These are phyloP conservation scores for Auxenochlorella protothecoides DNA, from an alignment of 139 green algal species.

Conservation along the genomic window DNA sequence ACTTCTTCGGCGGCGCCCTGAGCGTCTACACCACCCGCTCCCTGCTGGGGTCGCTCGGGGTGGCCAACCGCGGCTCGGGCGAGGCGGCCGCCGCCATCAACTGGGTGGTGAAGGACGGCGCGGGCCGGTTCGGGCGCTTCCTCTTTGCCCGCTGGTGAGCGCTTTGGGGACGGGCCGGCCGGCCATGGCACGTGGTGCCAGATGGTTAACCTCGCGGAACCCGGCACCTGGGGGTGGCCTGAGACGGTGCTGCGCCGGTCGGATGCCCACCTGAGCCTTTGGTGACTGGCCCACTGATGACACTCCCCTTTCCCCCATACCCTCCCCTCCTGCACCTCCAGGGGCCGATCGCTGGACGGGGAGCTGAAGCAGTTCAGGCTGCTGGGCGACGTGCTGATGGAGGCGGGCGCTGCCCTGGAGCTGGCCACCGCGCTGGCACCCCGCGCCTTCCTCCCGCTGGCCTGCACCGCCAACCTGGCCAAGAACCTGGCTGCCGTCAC, in stretches of 20 bases:
- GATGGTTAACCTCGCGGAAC: too few relatives aligned
- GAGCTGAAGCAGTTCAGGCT: constrained; percentile 86
- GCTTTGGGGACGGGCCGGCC: too few relatives aligned
- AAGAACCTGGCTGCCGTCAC: constrained; percentile 74
- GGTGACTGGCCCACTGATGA: too few relatives aligned
- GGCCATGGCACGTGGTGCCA: too few relatives aligned
- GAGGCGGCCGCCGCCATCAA: constrained; percentile 76
- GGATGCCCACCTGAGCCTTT: too few relatives aligned
- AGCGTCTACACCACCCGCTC: constrained; percentile 45
- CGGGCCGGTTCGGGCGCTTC: constrained; percentile 70
- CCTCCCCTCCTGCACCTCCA: neutral
- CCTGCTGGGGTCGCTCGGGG: constrained; percentile 61
- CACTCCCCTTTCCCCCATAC: too few relatives aligned
- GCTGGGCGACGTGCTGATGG: constrained; percentile 46
- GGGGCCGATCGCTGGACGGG: constrained; percentile 66
- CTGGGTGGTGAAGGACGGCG: constrained; percentile 81
- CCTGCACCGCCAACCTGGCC: constrained; percentile 72
- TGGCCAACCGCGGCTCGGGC: constrained; percentile 35
- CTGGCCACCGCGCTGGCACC: constrained; percentile 59
- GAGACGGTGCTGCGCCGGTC: too few relatives aligned
- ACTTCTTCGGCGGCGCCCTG: constrained; percentile 70
- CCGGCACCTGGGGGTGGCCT: too few relatives aligned
- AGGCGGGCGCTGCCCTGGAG: constrained; percentile 60
- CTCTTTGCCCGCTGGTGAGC: constrained; percentile 70
- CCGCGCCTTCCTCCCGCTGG: constrained; percentile 65